Percentiles rank a stretch among this genome's conserved stretches.
Evolutionary conservation across 495 filamentous ascomycete species (phyloP).

Genomic region (Bryoglossum gracile): DNA sequence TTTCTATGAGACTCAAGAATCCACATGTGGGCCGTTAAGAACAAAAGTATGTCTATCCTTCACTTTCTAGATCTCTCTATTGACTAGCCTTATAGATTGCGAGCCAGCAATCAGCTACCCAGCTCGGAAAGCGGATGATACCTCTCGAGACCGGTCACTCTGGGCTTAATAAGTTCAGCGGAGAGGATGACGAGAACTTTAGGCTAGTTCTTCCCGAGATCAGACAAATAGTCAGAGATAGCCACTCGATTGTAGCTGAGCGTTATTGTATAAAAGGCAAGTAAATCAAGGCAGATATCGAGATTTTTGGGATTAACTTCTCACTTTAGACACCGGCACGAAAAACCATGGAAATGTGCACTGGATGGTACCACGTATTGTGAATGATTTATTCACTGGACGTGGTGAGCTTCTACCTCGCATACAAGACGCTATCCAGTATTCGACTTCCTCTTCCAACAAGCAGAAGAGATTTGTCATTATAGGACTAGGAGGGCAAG

Average conservation of each 20-base stretch:
- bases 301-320: no score
- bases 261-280: constrained; percentile 5
- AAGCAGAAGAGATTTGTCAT: constrained; percentile 29
- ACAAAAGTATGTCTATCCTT: background rate
- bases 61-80: background rate
- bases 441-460: background rate
- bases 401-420: constrained; percentile 10
- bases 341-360: constrained; percentile 9
- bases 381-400: constrained; percentile 20
- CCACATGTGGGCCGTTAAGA: background rate
- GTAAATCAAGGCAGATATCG: no score
- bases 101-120: constrained; percentile 8
- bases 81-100: constrained; percentile 1
- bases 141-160: constrained; percentile 11
- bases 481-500: constrained; percentile 31
- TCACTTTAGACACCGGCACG: background rate
- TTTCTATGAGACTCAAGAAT: constrained; percentile 8
- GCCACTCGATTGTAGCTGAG: constrained; percentile 5
- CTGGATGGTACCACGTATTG: constrained; percentile 15
- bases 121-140: constrained; percentile 11
- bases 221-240: constrained; percentile 8
- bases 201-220: constrained; percentile 7
- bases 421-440: constrained; percentile 11
- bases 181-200: constrained; percentile 14
- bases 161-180: constrained; percentile 17